Evolutionary conservation across 2,329 filamentous ascomycete species (phyloP).

Genomic region (Neofusicoccum umdonicola): DNA sequence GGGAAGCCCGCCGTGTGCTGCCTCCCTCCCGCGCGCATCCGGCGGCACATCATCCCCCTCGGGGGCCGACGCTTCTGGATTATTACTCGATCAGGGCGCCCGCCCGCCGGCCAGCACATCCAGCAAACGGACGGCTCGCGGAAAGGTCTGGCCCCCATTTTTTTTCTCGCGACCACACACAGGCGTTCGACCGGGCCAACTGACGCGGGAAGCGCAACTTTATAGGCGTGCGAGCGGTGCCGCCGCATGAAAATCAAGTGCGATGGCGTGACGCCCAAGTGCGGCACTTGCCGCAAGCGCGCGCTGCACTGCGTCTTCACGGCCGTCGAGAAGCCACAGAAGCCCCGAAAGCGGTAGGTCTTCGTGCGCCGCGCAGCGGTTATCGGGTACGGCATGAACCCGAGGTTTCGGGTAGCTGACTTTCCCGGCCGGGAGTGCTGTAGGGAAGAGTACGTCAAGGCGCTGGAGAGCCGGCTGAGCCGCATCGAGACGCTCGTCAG

Average conservation of each 20-base stretch:
- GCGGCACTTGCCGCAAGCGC: conserved; percentile 10
- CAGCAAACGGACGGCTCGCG: background rate
- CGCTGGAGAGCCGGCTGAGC: background rate
- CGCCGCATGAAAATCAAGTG: conserved; percentile 13
- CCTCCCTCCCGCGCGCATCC: background rate
- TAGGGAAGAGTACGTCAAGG: conserved; percentile 2
- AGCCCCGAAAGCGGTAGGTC: background rate
- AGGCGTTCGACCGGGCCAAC: background rate
- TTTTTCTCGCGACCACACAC: background rate
- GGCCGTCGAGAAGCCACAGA: background rate
- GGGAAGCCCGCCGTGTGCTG: background rate
- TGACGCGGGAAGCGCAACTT: no score
- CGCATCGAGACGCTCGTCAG: background rate
- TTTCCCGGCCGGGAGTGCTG: background rate
- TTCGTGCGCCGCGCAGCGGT: background rate
- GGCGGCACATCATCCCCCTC: background rate
- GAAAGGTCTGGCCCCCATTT: background rate
- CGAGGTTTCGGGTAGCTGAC: background rate
- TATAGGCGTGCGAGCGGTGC: conserved; percentile 1
- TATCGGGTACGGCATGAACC: background rate
- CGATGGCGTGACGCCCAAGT: background rate
- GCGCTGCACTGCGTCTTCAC: background rate
- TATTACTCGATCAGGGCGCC: background rate
- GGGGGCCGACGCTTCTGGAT: background rate
- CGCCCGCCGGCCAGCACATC: background rate